Conservation (phyloP, 1,284 basidiomycete species). For the Apiotrichum gracile region DNA sequence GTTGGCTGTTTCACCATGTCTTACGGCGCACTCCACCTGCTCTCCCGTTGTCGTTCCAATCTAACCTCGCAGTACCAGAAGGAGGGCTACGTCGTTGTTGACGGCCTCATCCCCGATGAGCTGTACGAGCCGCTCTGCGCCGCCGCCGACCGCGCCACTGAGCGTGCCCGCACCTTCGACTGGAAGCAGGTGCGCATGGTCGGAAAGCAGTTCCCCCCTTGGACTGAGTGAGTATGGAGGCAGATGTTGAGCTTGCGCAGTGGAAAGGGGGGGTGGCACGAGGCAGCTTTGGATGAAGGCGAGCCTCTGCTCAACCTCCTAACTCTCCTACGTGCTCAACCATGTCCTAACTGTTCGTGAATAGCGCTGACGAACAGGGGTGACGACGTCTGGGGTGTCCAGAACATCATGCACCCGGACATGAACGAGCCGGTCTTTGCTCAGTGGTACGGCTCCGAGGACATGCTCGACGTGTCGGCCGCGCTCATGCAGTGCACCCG, state of each 20-base stretch:
- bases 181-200: constrained; percentile 69
- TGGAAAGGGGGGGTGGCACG: not conserved
- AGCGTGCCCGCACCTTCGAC: constrained; percentile 56
- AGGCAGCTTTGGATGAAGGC: no score
- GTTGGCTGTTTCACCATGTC: no score
- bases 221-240: constrained; percentile 37
- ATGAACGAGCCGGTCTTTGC: constrained; percentile 58
- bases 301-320: no score
- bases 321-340: no score
- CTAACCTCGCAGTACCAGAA: constrained; percentile 51
- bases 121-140: constrained; percentile 50
- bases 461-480: constrained; percentile 52
- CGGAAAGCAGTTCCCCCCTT: constrained; percentile 77
- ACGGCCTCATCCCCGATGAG: constrained; percentile 53
- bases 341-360: no score
- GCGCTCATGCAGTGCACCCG: constrained; percentile 57
- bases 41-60: not conserved
- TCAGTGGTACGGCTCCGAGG: constrained; percentile 62
- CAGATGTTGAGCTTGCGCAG: not conserved
- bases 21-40: not conserved
- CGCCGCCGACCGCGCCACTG: constrained; percentile 56
- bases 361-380: not conserved
- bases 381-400: constrained; percentile 59
- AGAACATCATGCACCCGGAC: constrained; percentile 72
- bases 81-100: constrained; percentile 69